Evolutionary conservation across 257 asterid genomes (phyloP), one percentile per base, ranked within the genome.

Genomic region (Eucommia ulmoides): DNA sequence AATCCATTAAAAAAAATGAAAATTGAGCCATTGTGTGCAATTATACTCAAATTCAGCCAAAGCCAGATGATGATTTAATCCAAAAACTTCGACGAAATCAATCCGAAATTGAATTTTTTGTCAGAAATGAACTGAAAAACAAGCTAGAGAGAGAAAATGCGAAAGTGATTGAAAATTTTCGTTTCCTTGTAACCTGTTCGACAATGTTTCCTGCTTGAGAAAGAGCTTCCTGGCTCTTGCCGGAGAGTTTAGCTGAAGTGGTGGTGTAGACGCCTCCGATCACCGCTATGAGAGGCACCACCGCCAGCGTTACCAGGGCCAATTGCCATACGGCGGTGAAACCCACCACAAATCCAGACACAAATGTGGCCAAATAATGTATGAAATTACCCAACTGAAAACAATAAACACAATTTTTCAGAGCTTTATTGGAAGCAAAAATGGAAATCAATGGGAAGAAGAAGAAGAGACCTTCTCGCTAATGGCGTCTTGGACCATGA

Each of bases 401-500:
- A 20, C 19, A 29, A 33, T 63, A 59, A 24, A 19, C 41, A 22
- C 46, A 56, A 16, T 24, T 20, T 19, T 25, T 58, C 41, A 64
- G 51, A 33, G 23, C 48, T 22, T 24, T 26, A 55, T 38, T 25
- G 8, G 19, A 17, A 26, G 16, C n/a, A n/a, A n/a, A n/a, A n/a
- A n/a, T n/a, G n/a, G n/a, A n/a, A n/a, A n/a, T n/a, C n/a, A n/a
- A n/a, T n/a, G n/a, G n/a, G n/a, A n/a, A n/a, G n/a, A n/a, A n/a
- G n/a, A n/a, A n/a, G n/a, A n/a, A n/a, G n/a, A 33, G 50, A 87
- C 97, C 97, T 88, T 88, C 68, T 88, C 94, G 60, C 97, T 88
- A 47, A 88, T 83, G 65, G 97, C 97, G 50, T 88, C 97, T 73
- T 88, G 97, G 33, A 88, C 85, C 82, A 79, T 73, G 0, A 79